These are phyloP conservation scores for Marchantia polymorpha DNA, from an alignment of 225 moss, liverwort and hornwort genomes.

Conservation along the genomic window DNA sequence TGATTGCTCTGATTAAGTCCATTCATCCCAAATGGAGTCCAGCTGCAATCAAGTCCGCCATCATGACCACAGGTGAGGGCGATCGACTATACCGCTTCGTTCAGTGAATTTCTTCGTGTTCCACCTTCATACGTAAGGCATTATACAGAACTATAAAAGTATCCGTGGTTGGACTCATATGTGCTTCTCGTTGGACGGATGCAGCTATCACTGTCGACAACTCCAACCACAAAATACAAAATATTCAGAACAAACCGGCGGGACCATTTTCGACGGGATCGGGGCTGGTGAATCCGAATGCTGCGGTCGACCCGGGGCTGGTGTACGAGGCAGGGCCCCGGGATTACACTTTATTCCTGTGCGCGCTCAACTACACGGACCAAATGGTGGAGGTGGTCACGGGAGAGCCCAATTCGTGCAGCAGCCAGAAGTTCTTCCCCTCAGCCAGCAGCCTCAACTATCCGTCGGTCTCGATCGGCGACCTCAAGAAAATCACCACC, in stretches of 20 bases:
- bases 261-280: conserved; percentile 14
- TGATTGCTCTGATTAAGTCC: conserved; percentile 20
- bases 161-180: no score
- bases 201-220: conserved; percentile 2
- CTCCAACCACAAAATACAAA: background rate
- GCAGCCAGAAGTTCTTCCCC: background rate
- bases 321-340: conserved; percentile 5
- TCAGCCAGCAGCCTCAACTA: conserved; percentile 11
- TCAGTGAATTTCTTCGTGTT: background rate
- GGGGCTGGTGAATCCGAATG: conserved; percentile 9
- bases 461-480: background rate
- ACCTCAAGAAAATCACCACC: background rate
- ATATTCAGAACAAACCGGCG: background rate
- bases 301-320: conserved; percentile 13
- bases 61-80: conserved; percentile 27
- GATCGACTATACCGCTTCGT: background rate
- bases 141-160: no score
- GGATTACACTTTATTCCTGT: conserved; percentile 18
- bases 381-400: background rate
- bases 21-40: conserved; percentile 25
- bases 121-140: background rate
- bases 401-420: conserved; percentile 4
- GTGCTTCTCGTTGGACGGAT: background rate
- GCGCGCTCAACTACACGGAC: conserved; percentile 3
- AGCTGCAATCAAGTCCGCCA: conserved; percentile 22